Evolutionary conservation across 208 protist genomes (phyloP).

Genomic region (Leishmania arabica): DNA sequence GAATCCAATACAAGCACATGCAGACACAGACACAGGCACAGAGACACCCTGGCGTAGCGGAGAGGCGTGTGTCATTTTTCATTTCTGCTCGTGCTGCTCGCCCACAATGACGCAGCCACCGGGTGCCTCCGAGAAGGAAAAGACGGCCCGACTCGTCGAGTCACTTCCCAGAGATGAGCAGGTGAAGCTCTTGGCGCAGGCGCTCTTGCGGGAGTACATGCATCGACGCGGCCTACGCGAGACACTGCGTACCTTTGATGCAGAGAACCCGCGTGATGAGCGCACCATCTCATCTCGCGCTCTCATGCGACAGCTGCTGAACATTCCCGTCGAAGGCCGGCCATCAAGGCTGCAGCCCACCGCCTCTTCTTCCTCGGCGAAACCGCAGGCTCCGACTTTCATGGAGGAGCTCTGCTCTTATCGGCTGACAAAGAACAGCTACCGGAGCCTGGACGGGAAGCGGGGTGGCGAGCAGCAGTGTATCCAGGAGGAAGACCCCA

Average conservation of each 20-base stretch:
- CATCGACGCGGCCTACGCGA: constrained; percentile 68
- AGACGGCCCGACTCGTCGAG: constrained; percentile 32
- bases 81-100: neutral
- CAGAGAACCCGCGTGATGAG: constrained; percentile 67
- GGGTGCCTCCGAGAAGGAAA: constrained; percentile 27
- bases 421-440: constrained; percentile 60
- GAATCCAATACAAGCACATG: neutral
- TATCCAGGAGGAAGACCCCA: constrained; percentile 42
- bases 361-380: constrained; percentile 12
- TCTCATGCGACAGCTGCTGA: constrained; percentile 77
- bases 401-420: constrained; percentile 88
- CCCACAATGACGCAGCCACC: constrained; percentile 9
- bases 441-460: neutral
- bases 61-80: neutral
- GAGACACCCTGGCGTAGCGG: neutral
- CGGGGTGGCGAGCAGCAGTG: neutral
- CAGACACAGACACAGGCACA: neutral
- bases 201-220: constrained; percentile 89
- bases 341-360: constrained; percentile 42
- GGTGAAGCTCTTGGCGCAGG: constrained; percentile 73
- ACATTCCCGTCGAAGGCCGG: constrained; percentile 62
- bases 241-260: constrained; percentile 73
- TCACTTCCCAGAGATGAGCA: constrained; percentile 50
- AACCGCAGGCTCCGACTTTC: constrained; percentile 50
- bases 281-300: constrained; percentile 73